Evolutionary conservation across 208 protist genomes (phyloP).

Genomic region (Herpetomonas samuelpessoai): DNA sequence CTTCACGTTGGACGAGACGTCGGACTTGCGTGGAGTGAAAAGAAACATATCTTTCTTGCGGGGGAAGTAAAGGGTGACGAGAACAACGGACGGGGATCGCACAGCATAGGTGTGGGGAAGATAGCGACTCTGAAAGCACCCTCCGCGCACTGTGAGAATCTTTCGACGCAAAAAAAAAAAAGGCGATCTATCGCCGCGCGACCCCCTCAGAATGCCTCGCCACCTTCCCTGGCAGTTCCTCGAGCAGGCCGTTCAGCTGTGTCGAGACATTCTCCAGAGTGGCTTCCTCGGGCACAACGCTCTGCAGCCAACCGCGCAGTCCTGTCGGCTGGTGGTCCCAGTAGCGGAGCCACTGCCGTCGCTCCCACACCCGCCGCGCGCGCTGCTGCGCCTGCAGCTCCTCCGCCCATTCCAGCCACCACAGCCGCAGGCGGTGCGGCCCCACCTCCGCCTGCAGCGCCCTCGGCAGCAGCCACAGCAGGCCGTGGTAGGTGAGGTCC

Average conservation of each 20-base stretch:
- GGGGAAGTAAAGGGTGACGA: too few relatives aligned
- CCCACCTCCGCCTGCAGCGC: constrained; percentile 41
- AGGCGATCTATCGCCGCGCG: not conserved
- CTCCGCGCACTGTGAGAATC: too few relatives aligned
- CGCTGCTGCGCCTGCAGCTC: constrained; percentile 12
- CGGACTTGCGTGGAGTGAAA: too few relatives aligned
- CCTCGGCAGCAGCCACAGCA: constrained; percentile 42
- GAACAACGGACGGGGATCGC: too few relatives aligned
- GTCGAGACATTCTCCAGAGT: constrained; percentile 26
- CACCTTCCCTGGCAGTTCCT: constrained; percentile 33
- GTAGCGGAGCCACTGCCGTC: constrained; percentile 26
- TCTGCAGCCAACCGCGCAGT: constrained; percentile 23
- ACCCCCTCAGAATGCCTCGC: constrained; percentile 29
- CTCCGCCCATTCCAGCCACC: constrained; percentile 35
- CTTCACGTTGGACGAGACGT: too few relatives aligned
- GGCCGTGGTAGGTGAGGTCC: constrained; percentile 16
- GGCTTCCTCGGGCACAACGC: constrained; percentile 18
- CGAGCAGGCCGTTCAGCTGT: constrained; percentile 20
- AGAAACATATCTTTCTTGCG: too few relatives aligned
- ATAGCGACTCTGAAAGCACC: too few relatives aligned
- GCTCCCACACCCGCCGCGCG: constrained; percentile 16
- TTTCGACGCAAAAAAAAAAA: too few relatives aligned
- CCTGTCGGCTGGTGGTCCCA: constrained; percentile 32
- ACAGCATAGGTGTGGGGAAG: too few relatives aligned
- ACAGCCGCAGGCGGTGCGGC: constrained; percentile 27